Percentiles rank a stretch among this genome's conserved stretches.
Evolutionary conservation across 345 rosid species (phyloP).

Genomic region (Ceriops decandra): DNA sequence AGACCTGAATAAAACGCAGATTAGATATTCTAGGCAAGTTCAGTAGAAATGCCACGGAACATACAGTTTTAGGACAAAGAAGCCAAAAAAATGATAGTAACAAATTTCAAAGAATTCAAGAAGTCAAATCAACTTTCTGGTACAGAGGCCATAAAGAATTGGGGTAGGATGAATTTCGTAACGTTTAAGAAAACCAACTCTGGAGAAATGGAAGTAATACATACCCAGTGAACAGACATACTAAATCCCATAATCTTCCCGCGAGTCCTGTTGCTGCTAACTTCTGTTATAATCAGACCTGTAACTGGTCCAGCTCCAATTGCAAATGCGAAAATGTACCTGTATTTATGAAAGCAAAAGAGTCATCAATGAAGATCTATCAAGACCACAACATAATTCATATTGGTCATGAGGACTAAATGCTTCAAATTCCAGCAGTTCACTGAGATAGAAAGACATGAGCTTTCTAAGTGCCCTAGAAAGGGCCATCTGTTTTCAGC

Average conservation of each 20-base stretch:
- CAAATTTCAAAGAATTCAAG: too few relatives aligned
- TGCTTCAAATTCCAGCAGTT: not conserved
- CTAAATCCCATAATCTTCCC: conserved; percentile 76
- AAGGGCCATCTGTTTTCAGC: not conserved
- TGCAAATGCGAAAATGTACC: conserved; percentile 68
- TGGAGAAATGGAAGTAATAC: not conserved
- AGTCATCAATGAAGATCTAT: not conserved
- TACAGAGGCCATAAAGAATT: not conserved
- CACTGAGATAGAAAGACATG: not conserved
- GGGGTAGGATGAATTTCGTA: not conserved
- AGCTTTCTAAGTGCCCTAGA: not conserved
- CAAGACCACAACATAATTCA: too few relatives aligned
- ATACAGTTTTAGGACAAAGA: not conserved
- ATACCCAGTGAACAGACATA: conserved; percentile 78
- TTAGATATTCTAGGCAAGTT: not conserved
- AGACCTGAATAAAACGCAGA: conserved; percentile 41
- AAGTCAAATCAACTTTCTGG: not conserved
- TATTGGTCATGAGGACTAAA: too few relatives aligned
- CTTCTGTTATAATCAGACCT: conserved; percentile 69
- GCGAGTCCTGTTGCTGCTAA: conserved; percentile 62
- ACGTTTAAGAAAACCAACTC: not conserved
- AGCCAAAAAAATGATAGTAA: not conserved
- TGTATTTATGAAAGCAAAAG: conserved; percentile 13
- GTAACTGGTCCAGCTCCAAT: conserved; percentile 79
- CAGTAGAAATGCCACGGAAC: not conserved